phyloP scores from a whole-genome alignment of 2,329 filamentous ascomycete genomes.

The Lasiodiplodia gonubiensis region DNA sequence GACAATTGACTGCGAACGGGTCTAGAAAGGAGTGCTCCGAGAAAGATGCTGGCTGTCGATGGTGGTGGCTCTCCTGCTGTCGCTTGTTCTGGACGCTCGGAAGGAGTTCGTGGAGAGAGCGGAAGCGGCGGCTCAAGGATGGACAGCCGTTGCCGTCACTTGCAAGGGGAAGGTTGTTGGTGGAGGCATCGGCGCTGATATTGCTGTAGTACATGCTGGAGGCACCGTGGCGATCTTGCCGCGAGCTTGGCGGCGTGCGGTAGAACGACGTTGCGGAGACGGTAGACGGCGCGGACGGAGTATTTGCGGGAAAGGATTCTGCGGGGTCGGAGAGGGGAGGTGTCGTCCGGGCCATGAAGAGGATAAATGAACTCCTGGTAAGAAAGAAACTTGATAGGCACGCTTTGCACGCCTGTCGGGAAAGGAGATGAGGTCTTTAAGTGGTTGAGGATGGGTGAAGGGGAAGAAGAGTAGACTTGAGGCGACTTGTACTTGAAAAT shows the following conservation, averaged over 20 bases:
- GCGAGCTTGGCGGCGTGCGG: neutral
- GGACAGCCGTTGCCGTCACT: neutral
- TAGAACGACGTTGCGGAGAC: neutral
- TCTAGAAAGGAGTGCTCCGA: neutral
- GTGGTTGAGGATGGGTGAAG: neutral
- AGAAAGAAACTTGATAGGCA: neutral
- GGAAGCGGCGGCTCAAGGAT: neutral
- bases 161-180: neutral
- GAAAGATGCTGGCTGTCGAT: neutral
- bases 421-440: neutral
- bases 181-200: neutral
- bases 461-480: neutral
- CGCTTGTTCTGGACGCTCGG: neutral
- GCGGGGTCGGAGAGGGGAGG: neutral
- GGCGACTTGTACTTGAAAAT: too few relatives aligned
- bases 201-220: neutral
- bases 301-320: neutral
- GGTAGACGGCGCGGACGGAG: neutral
- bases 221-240: neutral
- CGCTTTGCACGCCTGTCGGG: neutral
- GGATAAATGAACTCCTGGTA: neutral
- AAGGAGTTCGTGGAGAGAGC: neutral
- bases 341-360: neutral
- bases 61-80: neutral
- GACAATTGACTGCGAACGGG: neutral